Percentiles rank a stretch among this genome's conserved stretches.
These are phyloP conservation scores for Umbelopsis ramanniana DNA, from an alignment of 192 early-diverging fungal species.

Conservation along the genomic window DNA sequence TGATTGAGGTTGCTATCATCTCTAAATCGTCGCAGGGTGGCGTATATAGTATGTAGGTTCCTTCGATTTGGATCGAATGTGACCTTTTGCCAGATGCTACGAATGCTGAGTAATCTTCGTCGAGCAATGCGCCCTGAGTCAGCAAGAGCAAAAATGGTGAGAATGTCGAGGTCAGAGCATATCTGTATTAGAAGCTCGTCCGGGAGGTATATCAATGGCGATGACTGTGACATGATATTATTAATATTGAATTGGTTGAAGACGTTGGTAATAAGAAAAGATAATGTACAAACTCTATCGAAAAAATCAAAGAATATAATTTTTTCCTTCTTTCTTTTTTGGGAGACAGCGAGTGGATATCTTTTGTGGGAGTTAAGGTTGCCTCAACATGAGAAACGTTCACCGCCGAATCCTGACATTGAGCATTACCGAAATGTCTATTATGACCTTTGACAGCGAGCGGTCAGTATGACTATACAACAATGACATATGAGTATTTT, in stretches of 20 bases:
- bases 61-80: slow-evolving; percentile 43
- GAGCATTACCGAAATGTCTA: not conserved
- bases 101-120: slow-evolving; percentile 45
- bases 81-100: slow-evolving; percentile 43
- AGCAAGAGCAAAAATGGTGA: slow-evolving; percentile 46
- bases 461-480: too few species aligned
- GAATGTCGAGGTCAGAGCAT: slow-evolving; percentile 46
- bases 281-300: too few species aligned
- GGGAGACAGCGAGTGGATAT: too few species aligned
- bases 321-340: too few species aligned
- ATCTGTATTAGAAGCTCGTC: slow-evolving; percentile 46
- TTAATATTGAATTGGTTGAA: not conserved
- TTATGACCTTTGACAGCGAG: not conserved
- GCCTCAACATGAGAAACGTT: too few species aligned
- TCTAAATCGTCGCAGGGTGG: slow-evolving; percentile 49
- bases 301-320: too few species aligned
- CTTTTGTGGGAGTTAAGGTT: too few species aligned
- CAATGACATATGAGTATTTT: not conserved
- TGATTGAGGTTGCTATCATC: slow-evolving; percentile 21
- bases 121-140: slow-evolving; percentile 51
- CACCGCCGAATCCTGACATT: too few species aligned
- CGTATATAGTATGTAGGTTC: slow-evolving; percentile 45
- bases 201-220: slow-evolving; percentile 32
- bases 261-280: not conserved
- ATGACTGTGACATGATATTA: not conserved